Evolutionary conservation across 768 basidiomycete species (phyloP).

Genomic region (Termitomyces sp.): DNA sequence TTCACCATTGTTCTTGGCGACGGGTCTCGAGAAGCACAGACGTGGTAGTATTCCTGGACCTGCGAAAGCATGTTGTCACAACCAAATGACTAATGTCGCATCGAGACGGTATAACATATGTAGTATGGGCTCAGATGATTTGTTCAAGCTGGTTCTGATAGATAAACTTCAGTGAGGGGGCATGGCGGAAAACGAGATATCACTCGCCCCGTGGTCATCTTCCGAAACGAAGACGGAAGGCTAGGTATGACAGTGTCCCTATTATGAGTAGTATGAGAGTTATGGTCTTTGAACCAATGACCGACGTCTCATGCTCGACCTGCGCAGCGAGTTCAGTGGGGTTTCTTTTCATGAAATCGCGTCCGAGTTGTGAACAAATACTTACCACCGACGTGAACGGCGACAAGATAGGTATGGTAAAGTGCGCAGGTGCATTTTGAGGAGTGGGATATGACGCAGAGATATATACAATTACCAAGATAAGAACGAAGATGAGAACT

Average conservation of each 20-base stretch:
- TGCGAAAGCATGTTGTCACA: background rate
- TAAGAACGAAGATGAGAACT: constrained; percentile 26
- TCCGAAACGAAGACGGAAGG: constrained; percentile 35
- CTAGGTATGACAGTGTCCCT: constrained; percentile 35
- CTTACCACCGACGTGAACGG: constrained; percentile 75
- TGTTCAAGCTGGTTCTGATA: background rate
- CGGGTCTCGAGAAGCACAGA: too few relatives aligned
- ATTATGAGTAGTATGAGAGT: constrained; percentile 30
- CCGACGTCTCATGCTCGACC: constrained; percentile 74
- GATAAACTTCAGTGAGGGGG: background rate
- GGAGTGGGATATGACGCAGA: constrained; percentile 21
- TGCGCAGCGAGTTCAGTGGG: constrained; percentile 18
- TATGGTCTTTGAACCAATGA: constrained; percentile 45
- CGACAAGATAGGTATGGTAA: constrained; percentile 73
- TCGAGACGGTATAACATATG: background rate
- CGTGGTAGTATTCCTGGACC: background rate
- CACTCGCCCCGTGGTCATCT: background rate
- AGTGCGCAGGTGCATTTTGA: constrained; percentile 44
- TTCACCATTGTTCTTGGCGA: too few relatives aligned
- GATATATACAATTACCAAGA: constrained; percentile 29
- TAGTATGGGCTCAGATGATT: background rate
- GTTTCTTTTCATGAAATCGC: background rate
- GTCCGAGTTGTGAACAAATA: background rate
- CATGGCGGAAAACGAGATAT: background rate
- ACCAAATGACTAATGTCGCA: background rate